Base-by-base conservation (phyloP, 139 green algal species). In the Chlamydomonas sphaeroides region DNA sequence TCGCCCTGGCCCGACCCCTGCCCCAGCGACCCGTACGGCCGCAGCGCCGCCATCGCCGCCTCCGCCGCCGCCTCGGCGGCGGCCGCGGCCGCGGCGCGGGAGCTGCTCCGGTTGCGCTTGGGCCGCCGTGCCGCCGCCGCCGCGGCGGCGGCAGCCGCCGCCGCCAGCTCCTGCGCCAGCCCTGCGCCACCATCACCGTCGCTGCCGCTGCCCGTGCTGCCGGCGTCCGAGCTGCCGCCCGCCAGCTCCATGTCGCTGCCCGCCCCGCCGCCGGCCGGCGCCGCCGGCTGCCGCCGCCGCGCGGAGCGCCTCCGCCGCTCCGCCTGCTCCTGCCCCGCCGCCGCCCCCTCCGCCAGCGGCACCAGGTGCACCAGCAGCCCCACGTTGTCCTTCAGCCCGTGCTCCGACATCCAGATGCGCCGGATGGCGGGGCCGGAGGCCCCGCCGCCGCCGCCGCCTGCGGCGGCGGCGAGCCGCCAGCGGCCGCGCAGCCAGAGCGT, bases 301-400 rank as follows among this genome's bases (percentile, higher is more conserved):
- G 51, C 51, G 14, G 14, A 4, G 36, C 48, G 32, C 57, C 33
- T 41, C 26, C 21, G 41, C 33, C 10, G 57, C 17, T 23, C 49
- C 1, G 28, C 59, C 15, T 28, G 26, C 59, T 17, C 20, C 74
- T 32, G 51, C 57, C 38, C 2, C 38, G 57, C 25, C 49, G 51
- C 5, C 70, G 33, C 49, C 28, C 28, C 33, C 56, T 11, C 11
- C 33, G 45, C 38, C 42, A 21, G 2, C 80, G 30, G 33, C 68
- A 48, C 23, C 28, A 96, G 88, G 26, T 87, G 65, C 6, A 89
- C 80, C 36, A 97, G 56, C 56, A 94, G 88, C 0, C 90, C 92
- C 30, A 96, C 95, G 65, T 98, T 98, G 84, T 98, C 92, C 36
- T 84, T 72, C 73, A 98, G 70, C 7, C 75, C 90, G 38, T 87